phyloP scores from a whole-genome alignment of 139 green algal species.

The Dunaliella primolecta region DNA sequence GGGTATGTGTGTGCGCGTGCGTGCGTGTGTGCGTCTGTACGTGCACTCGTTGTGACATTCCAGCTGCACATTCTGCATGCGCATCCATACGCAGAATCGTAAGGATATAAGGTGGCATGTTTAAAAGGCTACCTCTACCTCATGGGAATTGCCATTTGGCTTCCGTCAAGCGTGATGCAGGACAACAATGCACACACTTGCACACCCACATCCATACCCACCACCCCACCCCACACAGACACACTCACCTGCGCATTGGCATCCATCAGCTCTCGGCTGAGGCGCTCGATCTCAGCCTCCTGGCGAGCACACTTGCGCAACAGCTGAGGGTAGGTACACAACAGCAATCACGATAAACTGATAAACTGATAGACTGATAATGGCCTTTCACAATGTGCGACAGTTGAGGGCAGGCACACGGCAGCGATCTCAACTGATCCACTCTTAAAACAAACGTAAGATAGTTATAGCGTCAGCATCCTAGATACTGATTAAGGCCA shows the following conservation, averaged over 20 bases:
- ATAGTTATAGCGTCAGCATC: no score
- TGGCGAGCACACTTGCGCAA: neutral
- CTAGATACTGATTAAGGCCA: no score
- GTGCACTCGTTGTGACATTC: neutral
- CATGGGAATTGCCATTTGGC: neutral
- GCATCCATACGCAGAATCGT: no score
- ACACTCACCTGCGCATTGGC: neutral
- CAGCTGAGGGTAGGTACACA: no score
- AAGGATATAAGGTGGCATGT: neutral
- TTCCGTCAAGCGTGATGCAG: neutral
- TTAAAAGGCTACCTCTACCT: neutral
- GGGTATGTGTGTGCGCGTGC: no score
- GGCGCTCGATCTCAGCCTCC: neutral
- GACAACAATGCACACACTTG: neutral
- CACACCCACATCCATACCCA: neutral
- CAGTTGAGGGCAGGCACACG: no score
- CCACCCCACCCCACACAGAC: neutral
- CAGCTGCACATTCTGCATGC: neutral
- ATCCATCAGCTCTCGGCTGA: neutral
- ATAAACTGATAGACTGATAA: no score
- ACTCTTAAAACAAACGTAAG: no score
- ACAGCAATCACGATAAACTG: no score
- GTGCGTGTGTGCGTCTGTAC: no score
- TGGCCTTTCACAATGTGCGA: no score
- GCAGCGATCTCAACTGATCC: no score